Evolutionary conservation across 371 early-diverging fungal genomes (phyloP).

Genomic region (Lichtheimia corymbifera): DNA sequence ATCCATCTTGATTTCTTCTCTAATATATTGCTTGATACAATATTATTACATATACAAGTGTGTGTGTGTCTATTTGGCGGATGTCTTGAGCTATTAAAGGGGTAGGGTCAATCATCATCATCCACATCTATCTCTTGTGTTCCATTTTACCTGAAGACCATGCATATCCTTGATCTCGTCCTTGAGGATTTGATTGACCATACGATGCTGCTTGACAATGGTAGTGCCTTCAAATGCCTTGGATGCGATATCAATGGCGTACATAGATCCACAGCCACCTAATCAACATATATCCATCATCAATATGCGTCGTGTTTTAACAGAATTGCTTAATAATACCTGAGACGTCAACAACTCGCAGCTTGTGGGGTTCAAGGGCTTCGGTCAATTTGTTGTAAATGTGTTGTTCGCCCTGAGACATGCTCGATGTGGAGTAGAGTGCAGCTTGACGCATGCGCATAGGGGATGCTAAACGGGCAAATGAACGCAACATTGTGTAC

Average conservation of each 20-base stretch:
- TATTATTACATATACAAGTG: too few relatives aligned
- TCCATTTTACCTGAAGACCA: conserved; percentile 68
- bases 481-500: conserved; percentile 8
- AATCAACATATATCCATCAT: background rate
- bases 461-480: conserved; percentile 1
- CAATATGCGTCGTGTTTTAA: too few relatives aligned
- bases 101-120: background rate
- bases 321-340: conserved; percentile 47
- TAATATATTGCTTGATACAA: too few relatives aligned
- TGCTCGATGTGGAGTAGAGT: conserved; percentile 7
- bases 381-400: conserved; percentile 72
- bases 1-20: background rate
- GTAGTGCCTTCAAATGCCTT: conserved; percentile 71
- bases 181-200: conserved; percentile 84
- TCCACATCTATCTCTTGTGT: background rate
- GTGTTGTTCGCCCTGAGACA: conserved; percentile 67
- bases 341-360: conserved; percentile 86
- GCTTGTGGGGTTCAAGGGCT: conserved; percentile 66
- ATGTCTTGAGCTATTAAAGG: conserved; percentile 14
- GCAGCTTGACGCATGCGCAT: background rate
- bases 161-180: conserved; percentile 93
- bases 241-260: conserved; percentile 83
- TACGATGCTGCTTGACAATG: conserved; percentile 87
- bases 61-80: conserved; percentile 14
- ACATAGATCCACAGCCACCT: conserved; percentile 96